Percentiles rank a stretch among this genome's conserved stretches.
Evolutionary conservation across 306 rosid genomes (phyloP).

Genomic region (apple (Malus domestica)): ASM211411v1 NC_041802.1:27015001-27015500

Average conservation of each 20-base stretch:
- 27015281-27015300: conserved; percentile 22
- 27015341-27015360: conserved; percentile 18
- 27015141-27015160: too few relatives aligned
- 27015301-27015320: conserved; percentile 27
- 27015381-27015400: conserved; percentile 18
- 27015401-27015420: conserved; percentile 19
- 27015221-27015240: too few relatives aligned
- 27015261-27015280: conserved; percentile 6
- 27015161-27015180: too few relatives aligned
- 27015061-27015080: conserved; percentile 19
- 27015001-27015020: conserved; percentile 20
- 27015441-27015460: conserved; percentile 22
- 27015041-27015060: conserved; percentile 22
- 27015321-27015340: conserved; percentile 41
- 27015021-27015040: conserved; percentile 12
- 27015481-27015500: conserved; percentile 23
- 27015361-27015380: conserved; percentile 14
- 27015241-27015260: not conserved
- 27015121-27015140: conserved; percentile 24
- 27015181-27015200: too few relatives aligned
- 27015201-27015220: too few relatives aligned
- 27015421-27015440: conserved; percentile 8
- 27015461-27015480: conserved; percentile 14
- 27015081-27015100: not conserved
- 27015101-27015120: conserved; percentile 1